These are phyloP conservation scores for Yamadazyma nakazawae DNA, from an alignment of 805 yeast species.

Conservation along the genomic window DNA sequence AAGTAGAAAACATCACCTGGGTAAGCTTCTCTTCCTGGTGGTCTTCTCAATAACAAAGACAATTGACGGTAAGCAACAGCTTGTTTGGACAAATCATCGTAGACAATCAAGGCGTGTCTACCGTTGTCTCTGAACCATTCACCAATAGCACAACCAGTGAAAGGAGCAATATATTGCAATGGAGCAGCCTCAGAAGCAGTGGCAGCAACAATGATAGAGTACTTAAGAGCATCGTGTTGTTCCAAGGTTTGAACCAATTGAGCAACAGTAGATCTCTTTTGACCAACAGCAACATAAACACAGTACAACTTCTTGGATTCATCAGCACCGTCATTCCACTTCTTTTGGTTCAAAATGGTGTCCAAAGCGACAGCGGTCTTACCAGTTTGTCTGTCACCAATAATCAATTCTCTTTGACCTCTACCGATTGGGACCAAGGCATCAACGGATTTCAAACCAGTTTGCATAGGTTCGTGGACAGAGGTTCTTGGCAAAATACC, in stretches of 20 bases:
- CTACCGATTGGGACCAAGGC: constrained; percentile 99
- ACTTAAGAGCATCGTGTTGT: constrained; percentile 96
- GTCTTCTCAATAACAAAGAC: constrained; percentile 95
- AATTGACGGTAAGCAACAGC: constrained; percentile 99
- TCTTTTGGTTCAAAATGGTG: constrained; percentile 98
- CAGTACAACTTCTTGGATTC: constrained; percentile 98
- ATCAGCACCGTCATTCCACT: constrained; percentile 94
- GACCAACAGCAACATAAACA: constrained; percentile 99
- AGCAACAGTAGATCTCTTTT: constrained; percentile 99
- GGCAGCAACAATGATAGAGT: constrained; percentile 97
- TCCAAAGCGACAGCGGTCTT: constrained; percentile 99
- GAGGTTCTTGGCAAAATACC: constrained; percentile 99
- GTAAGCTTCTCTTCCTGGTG: constrained; percentile 96
- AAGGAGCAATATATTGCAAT: constrained; percentile 99
- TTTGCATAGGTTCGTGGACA: constrained; percentile 98
- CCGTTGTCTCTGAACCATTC: constrained; percentile 99
- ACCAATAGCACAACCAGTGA: constrained; percentile 99
- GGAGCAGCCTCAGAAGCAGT: constrained; percentile 99
- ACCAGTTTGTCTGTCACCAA: constrained; percentile 99
- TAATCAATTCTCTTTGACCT: constrained; percentile 99
- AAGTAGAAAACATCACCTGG: constrained; percentile 96
- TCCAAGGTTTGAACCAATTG: constrained; percentile 99
- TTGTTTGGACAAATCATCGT: constrained; percentile 98
- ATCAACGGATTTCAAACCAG: constrained; percentile 98
- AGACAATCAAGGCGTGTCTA: constrained; percentile 93